phyloP scores from a whole-genome alignment of 805 yeast genomes.

The Peterozyma xylosa region DNA sequence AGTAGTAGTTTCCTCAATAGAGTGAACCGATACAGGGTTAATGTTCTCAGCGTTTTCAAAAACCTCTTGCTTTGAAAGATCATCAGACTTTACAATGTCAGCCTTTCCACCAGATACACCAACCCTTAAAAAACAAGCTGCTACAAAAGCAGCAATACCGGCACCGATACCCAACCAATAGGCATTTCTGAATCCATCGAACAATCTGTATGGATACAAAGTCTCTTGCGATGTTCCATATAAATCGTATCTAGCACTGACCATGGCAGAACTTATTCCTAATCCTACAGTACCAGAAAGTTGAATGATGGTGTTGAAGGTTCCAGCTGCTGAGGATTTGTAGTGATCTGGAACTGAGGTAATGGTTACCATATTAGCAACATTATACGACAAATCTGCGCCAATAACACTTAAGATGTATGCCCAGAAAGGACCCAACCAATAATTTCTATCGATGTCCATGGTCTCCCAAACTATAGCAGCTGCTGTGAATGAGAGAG shows the following conservation, averaged over 20 bases:
- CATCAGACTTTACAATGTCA: neutral
- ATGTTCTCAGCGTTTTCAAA: too few relatives aligned
- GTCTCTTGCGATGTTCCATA: slow-evolving; percentile 22
- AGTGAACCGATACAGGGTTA: too few relatives aligned
- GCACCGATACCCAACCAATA: slow-evolving; percentile 32
- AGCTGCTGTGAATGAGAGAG: slow-evolving; percentile 26
- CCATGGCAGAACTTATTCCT: slow-evolving; percentile 32
- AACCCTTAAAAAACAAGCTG: slow-evolving; percentile 25
- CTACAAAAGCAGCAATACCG: slow-evolving; percentile 19
- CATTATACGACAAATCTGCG: slow-evolving; percentile 39
- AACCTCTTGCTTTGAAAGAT: too few relatives aligned
- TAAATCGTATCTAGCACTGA: slow-evolving; percentile 21
- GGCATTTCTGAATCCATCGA: slow-evolving; percentile 25
- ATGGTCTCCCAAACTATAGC: slow-evolving; percentile 35
- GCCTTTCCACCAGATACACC: slow-evolving; percentile 24
- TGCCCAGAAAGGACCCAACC: slow-evolving; percentile 39
- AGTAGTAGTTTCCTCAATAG: too few relatives aligned
- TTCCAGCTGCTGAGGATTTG: slow-evolving; percentile 41
- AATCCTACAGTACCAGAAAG: slow-evolving; percentile 33
- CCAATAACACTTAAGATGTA: slow-evolving; percentile 32
- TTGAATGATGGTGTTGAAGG: slow-evolving; percentile 36
- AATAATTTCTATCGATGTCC: slow-evolving; percentile 26
- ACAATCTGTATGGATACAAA: slow-evolving; percentile 16
- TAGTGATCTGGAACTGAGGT: slow-evolving; percentile 28
- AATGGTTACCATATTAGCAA: slow-evolving; percentile 33